Base-by-base conservation (phyloP, 495 filamentous ascomycete species). In the Hypoxylon trugodes region DNA sequence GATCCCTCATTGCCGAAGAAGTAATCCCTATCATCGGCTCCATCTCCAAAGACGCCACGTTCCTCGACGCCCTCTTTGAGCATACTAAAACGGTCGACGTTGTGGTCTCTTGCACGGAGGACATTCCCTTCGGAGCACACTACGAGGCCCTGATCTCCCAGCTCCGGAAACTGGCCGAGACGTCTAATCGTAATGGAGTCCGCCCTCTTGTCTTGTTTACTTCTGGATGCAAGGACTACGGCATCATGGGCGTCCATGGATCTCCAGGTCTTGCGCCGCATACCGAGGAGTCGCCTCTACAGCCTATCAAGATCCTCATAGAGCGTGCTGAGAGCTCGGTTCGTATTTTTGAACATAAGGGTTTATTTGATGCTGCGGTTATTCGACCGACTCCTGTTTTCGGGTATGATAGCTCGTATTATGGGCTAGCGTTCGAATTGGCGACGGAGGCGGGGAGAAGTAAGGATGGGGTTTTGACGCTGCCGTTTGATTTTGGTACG, bases 221-320 rank as follows among this genome's bases (percentile, higher is more conserved):
- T 13, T 75, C 71, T 8, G 79, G 79, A 0, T 77, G 76, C 57
- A 80, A 81, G 40, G 77, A 81, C 59, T 81, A 81, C 64, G 77
- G 77, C 1, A 70, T 53, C 15, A 77, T 70, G 2, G 55, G 49
- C 0, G 47, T 71, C 0, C 69, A 77, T 41, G 74, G 74, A 4
- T 54, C 63, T 0, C 36, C 61, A 0, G 67, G 43, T 2, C 65
- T 79, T 1, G 51, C 51, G 47, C 71, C 76, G 8, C 77, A 78
- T 30, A 74, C 69, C 2, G 77, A 81, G 52, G 55, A 63, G 0
- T 73, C 69, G 5, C 76, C 75, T 0, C 47, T 79, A 10, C 59
- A 66, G 6, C 60, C 68, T 1, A 10, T 65, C 15, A 54, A 49
- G 0, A 16, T 69, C 6, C 6, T 69, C 0, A 15, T 18, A 0